Evolutionary conservation across 1,284 basidiomycete genomes (phyloP).

Genomic region (Phellopilus nigrolimitatus): DNA sequence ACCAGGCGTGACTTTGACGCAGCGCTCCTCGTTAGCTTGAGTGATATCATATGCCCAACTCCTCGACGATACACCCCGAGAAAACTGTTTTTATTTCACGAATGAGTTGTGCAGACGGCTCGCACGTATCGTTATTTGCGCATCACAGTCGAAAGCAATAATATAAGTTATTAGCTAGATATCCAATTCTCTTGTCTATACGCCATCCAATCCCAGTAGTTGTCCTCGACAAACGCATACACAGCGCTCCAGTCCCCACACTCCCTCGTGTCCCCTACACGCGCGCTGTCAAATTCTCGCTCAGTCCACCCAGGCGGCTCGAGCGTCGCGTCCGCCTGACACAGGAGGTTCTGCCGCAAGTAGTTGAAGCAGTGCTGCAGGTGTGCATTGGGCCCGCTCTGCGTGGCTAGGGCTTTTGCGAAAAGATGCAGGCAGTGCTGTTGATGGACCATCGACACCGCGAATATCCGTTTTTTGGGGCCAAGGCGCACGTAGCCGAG

Average conservation of each 20-base stretch:
- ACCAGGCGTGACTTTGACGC: no score
- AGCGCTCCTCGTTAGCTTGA: no score
- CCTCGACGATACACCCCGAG: no score
- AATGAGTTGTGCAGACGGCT: no score
- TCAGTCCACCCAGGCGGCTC: conserved; percentile 27
- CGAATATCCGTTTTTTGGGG: conserved; percentile 5
- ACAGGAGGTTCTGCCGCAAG: conserved; percentile 38
- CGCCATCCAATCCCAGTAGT: conserved; percentile 1
- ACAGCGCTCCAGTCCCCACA: not conserved
- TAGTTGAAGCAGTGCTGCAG: conserved; percentile 39
- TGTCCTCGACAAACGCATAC: not conserved
- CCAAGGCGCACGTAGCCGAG: conserved; percentile 15
- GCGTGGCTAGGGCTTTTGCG: not conserved
- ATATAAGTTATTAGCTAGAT: no score
- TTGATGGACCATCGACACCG: conserved; percentile 15
- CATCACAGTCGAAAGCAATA: no score
- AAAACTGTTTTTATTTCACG: no score
- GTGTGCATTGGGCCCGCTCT: not conserved
- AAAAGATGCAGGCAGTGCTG: conserved; percentile 11
- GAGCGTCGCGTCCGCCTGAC: conserved; percentile 39
- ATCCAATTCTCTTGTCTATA: not conserved
- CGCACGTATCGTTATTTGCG: no score
- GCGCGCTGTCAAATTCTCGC: not conserved
- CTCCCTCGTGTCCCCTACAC: not conserved
- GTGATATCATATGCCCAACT: no score